Conservation (phyloP, 306 rosid genomes). For the Gynostemma pentaphyllum region DNA sequence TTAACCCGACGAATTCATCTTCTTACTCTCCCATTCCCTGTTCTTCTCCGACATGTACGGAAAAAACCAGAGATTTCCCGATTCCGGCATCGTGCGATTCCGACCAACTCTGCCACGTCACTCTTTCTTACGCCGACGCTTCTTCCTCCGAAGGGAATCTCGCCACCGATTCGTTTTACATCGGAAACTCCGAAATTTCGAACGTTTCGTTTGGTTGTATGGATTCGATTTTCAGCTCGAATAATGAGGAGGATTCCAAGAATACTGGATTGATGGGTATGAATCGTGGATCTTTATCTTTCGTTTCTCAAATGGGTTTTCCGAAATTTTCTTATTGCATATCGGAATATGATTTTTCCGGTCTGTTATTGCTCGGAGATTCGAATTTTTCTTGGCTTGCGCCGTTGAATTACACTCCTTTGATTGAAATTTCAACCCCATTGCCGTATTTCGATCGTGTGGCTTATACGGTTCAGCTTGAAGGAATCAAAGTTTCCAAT, state of each 20-base stretch:
- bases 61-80: conserved; percentile 53
- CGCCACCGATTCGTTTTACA: conserved; percentile 51
- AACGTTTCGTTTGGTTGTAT: conserved; percentile 64
- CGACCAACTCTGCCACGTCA: conserved; percentile 70
- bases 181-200: conserved; percentile 31
- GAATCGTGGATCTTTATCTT: conserved; percentile 75
- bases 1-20: conserved; percentile 39
- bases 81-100: conserved; percentile 81
- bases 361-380: conserved; percentile 50
- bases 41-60: conserved; percentile 60
- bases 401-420: conserved; percentile 51
- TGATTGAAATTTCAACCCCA: conserved; percentile 49
- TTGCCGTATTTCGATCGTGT: conserved; percentile 68
- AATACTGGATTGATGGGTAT: conserved; percentile 77
- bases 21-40: conserved; percentile 48
- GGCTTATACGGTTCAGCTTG: conserved; percentile 48
- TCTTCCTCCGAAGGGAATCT: conserved; percentile 76
- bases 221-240: conserved; percentile 40
- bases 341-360: conserved; percentile 56
- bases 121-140: conserved; percentile 68
- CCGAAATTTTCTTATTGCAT: conserved; percentile 85
- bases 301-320: conserved; percentile 48
- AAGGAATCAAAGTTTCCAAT: conserved; percentile 45
- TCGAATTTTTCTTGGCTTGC: conserved; percentile 46
- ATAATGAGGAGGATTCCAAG: conserved; percentile 34